A percentile compares a stretch with the other conserved stretches of the same genome.
Evolutionary conservation across 2,329 filamentous ascomycete species (phyloP).

Genomic region (Fusarium verrucosum): DNA sequence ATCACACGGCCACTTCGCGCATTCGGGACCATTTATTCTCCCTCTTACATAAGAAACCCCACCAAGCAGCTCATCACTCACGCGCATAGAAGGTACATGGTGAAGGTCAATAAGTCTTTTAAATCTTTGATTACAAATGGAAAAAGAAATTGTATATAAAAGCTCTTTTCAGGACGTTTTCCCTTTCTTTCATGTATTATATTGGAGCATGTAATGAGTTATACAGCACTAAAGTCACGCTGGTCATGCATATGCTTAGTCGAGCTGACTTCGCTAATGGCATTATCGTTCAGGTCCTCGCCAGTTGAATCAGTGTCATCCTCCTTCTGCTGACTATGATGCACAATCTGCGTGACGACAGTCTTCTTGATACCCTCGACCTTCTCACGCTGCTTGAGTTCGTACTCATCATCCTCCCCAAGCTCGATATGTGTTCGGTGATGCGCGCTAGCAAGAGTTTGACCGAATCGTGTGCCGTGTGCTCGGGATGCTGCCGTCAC

Average conservation of each 20-base stretch:
- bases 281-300: conserved; percentile 38
- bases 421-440: conserved; percentile 43
- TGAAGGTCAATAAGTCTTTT: conserved; percentile 1
- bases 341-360: conserved; percentile 36
- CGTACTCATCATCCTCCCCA: conserved; percentile 40
- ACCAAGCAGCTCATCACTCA: no score
- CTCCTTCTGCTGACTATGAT: background rate
- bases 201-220: background rate
- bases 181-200: background rate
- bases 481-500: conserved; percentile 15
- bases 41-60: no score
- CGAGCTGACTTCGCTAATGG: conserved; percentile 41
- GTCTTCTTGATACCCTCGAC: conserved; percentile 42
- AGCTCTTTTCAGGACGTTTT: background rate
- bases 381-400: conserved; percentile 39
- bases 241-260: conserved; percentile 35
- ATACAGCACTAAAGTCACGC: conserved; percentile 17
- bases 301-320: conserved; percentile 23
- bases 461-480: conserved; percentile 28
- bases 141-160: conserved; percentile 20
- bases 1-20: no score
- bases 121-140: conserved; percentile 27
- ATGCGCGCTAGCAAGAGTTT: conserved; percentile 33
- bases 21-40: no score
- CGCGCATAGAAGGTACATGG: no score